These are phyloP conservation scores for Pseudozyma sp. DNA, from an alignment of 1,284 basidiomycete genomes.

Conservation along the genomic window DNA sequence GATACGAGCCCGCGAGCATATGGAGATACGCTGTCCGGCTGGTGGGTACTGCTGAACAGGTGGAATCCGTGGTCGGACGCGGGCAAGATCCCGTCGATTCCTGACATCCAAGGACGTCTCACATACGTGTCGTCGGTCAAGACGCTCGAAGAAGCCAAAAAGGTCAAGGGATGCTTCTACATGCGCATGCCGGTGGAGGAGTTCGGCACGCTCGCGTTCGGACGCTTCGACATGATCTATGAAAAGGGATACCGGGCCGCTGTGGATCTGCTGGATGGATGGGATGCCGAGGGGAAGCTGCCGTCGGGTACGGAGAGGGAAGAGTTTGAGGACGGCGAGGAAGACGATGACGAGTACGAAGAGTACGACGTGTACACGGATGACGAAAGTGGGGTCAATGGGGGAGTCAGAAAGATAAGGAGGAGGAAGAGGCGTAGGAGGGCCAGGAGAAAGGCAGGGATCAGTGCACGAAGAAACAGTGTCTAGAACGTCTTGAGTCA, in stretches of 20 bases:
- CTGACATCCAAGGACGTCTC: constrained; percentile 93
- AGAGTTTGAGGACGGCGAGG: constrained; percentile 22
- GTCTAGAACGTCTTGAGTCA: constrained; percentile 22
- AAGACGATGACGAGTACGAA: constrained; percentile 8
- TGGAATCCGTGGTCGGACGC: constrained; percentile 77
- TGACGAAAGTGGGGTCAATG: neutral
- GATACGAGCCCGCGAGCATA: constrained; percentile 95
- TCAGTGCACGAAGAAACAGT: constrained; percentile 53
- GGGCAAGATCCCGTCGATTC: constrained; percentile 86
- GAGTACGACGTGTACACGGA: constrained; percentile 22
- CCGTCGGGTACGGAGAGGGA: constrained; percentile 76
- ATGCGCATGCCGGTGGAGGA: constrained; percentile 87
- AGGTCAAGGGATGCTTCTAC: constrained; percentile 86
- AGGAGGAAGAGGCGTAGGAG: constrained; percentile 14
- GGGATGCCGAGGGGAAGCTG: constrained; percentile 83
- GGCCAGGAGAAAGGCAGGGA: constrained; percentile 32
- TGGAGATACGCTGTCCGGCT: constrained; percentile 94
- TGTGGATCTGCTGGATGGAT: constrained; percentile 78
- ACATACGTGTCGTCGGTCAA: constrained; percentile 97
- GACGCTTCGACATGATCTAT: constrained; percentile 75
- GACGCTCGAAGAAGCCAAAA: constrained; percentile 93
- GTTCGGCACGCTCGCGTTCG: constrained; percentile 66
- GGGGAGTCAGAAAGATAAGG: constrained; percentile 4
- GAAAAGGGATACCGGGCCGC: constrained; percentile 84
- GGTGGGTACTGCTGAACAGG: constrained; percentile 92